These are phyloP conservation scores for Setaria viridis DNA, from an alignment of 202 grass and related monocot genomes.

Conservation along the genomic window DNA sequence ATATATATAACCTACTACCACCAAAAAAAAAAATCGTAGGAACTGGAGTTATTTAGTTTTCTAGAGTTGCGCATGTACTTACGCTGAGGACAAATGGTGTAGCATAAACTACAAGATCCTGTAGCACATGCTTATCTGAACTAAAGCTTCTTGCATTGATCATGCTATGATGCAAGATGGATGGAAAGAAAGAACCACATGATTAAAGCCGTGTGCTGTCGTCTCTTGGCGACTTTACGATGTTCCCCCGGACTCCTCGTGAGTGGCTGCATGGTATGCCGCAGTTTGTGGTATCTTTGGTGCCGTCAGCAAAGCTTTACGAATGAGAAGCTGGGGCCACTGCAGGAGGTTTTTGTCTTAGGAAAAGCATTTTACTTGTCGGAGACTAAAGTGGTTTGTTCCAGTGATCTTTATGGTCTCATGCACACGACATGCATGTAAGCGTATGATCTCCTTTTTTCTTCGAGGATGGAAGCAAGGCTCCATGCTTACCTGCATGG, in stretches of 20 bases:
- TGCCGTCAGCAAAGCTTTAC: conserved; percentile 44
- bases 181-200: conserved; percentile 58
- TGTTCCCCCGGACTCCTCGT: conserved; percentile 35
- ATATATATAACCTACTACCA: conserved; percentile 6
- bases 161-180: conserved; percentile 41
- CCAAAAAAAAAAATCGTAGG: neutral
- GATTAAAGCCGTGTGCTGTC: conserved; percentile 59
- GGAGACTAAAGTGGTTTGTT: conserved; percentile 53
- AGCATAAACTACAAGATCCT: neutral
- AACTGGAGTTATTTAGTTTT: too few relatives aligned
- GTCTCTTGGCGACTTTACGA: conserved; percentile 39
- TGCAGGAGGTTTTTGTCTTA: conserved; percentile 37
- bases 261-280: conserved; percentile 14
- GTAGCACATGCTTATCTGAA: conserved; percentile 8
- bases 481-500: neutral
- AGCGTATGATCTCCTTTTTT: neutral
- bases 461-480: neutral
- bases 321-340: conserved; percentile 25
- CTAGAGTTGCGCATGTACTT: too few relatives aligned
- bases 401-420: conserved; percentile 39
- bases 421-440: conserved; percentile 27
- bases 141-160: conserved; percentile 33
- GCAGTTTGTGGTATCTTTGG: conserved; percentile 35
- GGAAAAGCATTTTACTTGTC: conserved; percentile 56
- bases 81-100: neutral